Evolutionary conservation across 306 rosid species (phyloP), one percentile per base, ranked within the genome.

Genomic region (Sphenostylis stenocarpa): DNA sequence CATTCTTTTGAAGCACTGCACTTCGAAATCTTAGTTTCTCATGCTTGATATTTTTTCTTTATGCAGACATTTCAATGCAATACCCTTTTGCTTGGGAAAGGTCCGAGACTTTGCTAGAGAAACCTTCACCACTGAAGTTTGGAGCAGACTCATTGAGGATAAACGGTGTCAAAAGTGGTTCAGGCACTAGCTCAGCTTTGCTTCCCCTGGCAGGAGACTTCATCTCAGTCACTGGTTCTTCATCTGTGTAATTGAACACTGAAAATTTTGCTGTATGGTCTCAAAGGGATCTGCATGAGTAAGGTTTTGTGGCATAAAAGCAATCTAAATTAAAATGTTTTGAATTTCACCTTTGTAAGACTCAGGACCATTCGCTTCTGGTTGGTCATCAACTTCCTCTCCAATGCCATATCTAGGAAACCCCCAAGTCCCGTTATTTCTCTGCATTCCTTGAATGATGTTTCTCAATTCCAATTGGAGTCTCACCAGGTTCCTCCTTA

Each of bases 71-170:
- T 49, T n/a, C 56, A 49, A 49, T 2, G 9, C 3, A 38, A 68
- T 63, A 94, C 97, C 96, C 88, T 73, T 81, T 80, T 6, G 38
- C 67, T 57, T 61, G 24, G 33, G 84, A 71, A 62, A 74, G 33
- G 11, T 57, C 48, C 0, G 79, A 76, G 74, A 62, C 76, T 85
- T 64, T 69, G 20, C 57, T 61, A 52, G 29, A 56, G 19, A 78
- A 80, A 70, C 36, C 47, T 38, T 84, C 81, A 28, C 85, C 83
- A 44, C 19, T 45, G 51, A 2, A 13, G 17, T 45, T 45, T 45
- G 16, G 6, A 45, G 51, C 17, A 45, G 51, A 13, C n/a, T 4
- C 19, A 45, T 45, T 45, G 51, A 14, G 2, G 19, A 15, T 45
- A 45, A 45, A 45, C 17, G 51, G 51, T 45, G 51, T 4, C 19